A percentile compares a stretch with the other conserved stretches of the same genome.
Evolutionary conservation across 116 monocot species (phyloP).

Genomic region (Thalassia testudinum): DNA sequence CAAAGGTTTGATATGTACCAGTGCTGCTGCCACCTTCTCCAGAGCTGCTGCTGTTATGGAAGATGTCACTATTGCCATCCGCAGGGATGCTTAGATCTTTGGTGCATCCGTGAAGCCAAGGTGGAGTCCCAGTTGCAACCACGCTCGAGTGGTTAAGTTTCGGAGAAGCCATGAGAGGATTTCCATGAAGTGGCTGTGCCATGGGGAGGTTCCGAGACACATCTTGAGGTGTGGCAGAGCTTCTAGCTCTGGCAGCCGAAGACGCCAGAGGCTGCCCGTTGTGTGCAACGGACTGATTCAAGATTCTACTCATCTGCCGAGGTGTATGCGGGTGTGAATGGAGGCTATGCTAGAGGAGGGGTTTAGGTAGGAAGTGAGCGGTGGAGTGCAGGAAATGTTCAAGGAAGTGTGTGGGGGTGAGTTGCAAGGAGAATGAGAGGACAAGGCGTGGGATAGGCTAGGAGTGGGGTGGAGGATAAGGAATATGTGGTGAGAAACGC

Average conservation of each 20-base stretch:
- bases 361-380: not conserved
- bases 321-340: not conserved
- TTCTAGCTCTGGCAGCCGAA: not conserved
- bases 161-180: not conserved
- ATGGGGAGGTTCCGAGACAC: constrained; percentile 1
- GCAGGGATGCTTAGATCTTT: not conserved
- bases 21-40: not conserved
- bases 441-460: not conserved
- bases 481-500: not conserved
- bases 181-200: not conserved
- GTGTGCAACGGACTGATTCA: constrained; percentile 3
- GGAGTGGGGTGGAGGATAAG: not conserved
- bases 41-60: not conserved
- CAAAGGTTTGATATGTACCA: not conserved
- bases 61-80: not conserved
- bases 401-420: not conserved
- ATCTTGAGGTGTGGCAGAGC: not conserved
- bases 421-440: not conserved
- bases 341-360: not conserved
- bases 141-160: not conserved
- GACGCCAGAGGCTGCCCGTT: not conserved
- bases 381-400: not conserved
- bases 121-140: not conserved
- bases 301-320: not conserved
- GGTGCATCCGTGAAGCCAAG: not conserved